Conservation (phyloP, 495 filamentous ascomycete genomes). For the Trichoderma virens region DNA sequence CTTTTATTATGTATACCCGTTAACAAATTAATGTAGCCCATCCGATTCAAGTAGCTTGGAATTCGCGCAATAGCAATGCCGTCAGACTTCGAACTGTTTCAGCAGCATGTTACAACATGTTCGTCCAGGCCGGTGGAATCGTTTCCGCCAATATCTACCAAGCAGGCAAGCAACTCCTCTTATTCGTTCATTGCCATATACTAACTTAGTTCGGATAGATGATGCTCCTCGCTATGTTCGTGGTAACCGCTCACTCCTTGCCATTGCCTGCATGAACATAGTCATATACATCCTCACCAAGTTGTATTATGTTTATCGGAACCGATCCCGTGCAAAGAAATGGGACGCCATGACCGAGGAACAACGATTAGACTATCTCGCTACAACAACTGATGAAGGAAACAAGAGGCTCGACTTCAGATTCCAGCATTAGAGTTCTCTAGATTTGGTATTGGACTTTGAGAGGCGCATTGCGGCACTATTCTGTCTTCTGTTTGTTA, state of each 20-base stretch:
- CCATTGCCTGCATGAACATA: conserved; percentile 33
- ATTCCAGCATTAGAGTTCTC: conserved; percentile 19
- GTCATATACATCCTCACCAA: conserved; percentile 29
- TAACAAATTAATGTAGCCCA: conserved; percentile 25
- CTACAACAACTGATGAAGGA: conserved; percentile 23
- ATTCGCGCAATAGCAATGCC: conserved; percentile 50
- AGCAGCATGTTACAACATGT: conserved; percentile 42
- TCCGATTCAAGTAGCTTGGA: conserved; percentile 55
- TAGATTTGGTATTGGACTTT: not conserved
- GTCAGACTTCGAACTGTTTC: conserved; percentile 54
- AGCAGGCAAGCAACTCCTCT: not conserved
- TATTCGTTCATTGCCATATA: not conserved
- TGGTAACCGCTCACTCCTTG: conserved; percentile 43
- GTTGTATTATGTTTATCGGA: conserved; percentile 32
- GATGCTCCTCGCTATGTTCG: conserved; percentile 45
- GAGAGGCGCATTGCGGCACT: not conserved
- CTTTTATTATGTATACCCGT: not conserved
- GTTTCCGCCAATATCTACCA: conserved; percentile 47
- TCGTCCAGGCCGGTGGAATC: conserved; percentile 41
- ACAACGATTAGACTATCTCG: conserved; percentile 26
- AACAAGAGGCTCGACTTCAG: conserved; percentile 24
- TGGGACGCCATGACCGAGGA: conserved; percentile 32
- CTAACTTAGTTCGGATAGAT: conserved; percentile 22
- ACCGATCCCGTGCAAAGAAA: conserved; percentile 23
- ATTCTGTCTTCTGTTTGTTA: not conserved